Conservation (phyloP, 495 filamentous ascomycete species). For the Cairneyella variabilis region DNA sequence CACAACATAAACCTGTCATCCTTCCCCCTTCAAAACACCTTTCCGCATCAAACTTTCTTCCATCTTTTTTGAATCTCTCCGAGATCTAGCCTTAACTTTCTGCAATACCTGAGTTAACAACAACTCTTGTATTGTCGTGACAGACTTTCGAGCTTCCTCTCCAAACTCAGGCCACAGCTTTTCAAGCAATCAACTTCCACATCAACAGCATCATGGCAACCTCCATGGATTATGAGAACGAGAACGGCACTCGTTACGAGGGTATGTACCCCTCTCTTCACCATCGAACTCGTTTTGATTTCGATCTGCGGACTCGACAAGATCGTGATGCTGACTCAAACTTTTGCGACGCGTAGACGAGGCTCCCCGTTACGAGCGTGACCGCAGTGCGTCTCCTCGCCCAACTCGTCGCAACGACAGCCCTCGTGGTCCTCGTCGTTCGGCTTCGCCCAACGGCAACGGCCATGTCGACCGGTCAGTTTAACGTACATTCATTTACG, state of each 20-base stretch:
- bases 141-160: background rate
- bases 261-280: slow-evolving; percentile 50
- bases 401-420: slow-evolving; percentile 62
- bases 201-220: slow-evolving; percentile 37
- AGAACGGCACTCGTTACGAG: slow-evolving; percentile 75
- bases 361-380: slow-evolving; percentile 66
- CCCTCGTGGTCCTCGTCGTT: slow-evolving; percentile 68
- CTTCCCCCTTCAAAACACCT: slow-evolving; percentile 8
- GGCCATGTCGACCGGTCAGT: slow-evolving; percentile 69
- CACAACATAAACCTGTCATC: no score
- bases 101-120: slow-evolving; percentile 33
- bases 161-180: background rate
- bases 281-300: no score
- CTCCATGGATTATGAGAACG: slow-evolving; percentile 82
- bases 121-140: slow-evolving; percentile 4
- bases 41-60: slow-evolving; percentile 21
- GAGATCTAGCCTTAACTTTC: slow-evolving; percentile 20
- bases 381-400: slow-evolving; percentile 91
- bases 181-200: background rate
- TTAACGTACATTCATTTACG: slow-evolving; percentile 33
- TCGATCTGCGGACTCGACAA: no score
- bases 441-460: slow-evolving; percentile 66
- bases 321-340: slow-evolving; percentile 31
- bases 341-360: slow-evolving; percentile 54
- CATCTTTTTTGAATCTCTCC: slow-evolving; percentile 18